Conservation (phyloP, 768 basidiomycete species). For the Lepiota brunneoincarnata region DNA sequence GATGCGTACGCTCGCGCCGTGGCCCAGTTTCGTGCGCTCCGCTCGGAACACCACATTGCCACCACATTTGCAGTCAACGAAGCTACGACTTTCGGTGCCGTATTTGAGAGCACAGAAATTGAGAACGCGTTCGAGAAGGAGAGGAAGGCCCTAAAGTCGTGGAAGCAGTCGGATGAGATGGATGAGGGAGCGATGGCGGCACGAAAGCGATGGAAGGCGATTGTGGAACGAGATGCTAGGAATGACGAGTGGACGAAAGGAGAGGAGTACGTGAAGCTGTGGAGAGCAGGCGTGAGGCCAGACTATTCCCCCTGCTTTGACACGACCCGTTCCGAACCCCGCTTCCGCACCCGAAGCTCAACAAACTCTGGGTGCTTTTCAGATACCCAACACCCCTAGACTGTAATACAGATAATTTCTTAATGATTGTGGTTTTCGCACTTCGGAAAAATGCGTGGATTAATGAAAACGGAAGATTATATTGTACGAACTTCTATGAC, state of each 20-base stretch:
- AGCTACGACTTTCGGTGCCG: conserved; percentile 71
- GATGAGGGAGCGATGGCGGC: conserved; percentile 62
- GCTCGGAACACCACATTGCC: conserved; percentile 80
- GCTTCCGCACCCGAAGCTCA: neutral
- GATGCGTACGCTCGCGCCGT: conserved; percentile 79
- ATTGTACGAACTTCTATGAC: conserved; percentile 19
- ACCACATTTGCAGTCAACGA: conserved; percentile 76
- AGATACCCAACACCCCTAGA: neutral
- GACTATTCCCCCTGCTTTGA: conserved; percentile 59
- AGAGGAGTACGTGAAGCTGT: conserved; percentile 66
- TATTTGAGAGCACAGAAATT: conserved; percentile 59
- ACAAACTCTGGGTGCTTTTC: neutral
- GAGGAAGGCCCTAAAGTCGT: conserved; percentile 56
- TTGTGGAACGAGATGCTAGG: conserved; percentile 45
- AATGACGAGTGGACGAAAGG: conserved; percentile 67
- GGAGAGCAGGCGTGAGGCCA: conserved; percentile 68
- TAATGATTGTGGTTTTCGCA: conserved; percentile 2
- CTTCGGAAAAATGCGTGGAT: neutral
- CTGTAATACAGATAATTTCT: neutral
- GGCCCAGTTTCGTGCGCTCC: conserved; percentile 84
- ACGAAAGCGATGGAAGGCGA: conserved; percentile 76
- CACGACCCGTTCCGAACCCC: conserved; percentile 28
- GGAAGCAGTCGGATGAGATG: conserved; percentile 51
- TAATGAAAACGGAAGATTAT: conserved; percentile 3
- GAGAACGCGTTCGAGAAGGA: conserved; percentile 61